Conservation (phyloP, 192 early-diverging fungal species). For the Dissophora ornata region DNA sequence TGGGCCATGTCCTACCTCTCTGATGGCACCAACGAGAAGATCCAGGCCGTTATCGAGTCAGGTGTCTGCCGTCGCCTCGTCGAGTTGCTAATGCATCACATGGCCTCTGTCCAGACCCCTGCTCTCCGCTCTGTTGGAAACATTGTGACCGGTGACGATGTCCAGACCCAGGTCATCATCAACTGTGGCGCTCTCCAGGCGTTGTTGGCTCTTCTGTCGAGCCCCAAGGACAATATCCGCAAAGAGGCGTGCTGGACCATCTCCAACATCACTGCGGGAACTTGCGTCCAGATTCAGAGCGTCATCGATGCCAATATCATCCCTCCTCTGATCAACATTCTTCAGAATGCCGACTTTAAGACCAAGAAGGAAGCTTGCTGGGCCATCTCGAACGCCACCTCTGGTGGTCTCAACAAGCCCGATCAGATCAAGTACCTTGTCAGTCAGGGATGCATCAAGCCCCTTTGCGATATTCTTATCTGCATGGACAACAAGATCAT, state of each 20-base stretch:
- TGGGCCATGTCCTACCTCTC: constrained; percentile 99
- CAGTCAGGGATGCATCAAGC: constrained; percentile 91
- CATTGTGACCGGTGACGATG: constrained; percentile 98
- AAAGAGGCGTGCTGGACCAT: constrained; percentile 99
- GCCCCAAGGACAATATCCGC: constrained; percentile 93
- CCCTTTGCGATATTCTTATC: constrained; percentile 92
- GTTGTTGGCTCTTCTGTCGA: constrained; percentile 83
- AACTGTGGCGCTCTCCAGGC: constrained; percentile 89
- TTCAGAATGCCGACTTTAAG: constrained; percentile 94
- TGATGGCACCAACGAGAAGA: constrained; percentile 97
- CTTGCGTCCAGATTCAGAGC: constrained; percentile 90
- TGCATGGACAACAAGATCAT: constrained; percentile 96
- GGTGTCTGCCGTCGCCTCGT: constrained; percentile 95
- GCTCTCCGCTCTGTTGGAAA: constrained; percentile 97
- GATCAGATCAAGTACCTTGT: constrained; percentile 97
- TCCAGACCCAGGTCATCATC: constrained; percentile 96
- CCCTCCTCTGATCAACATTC: constrained; percentile 88
- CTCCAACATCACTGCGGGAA: constrained; percentile 98
- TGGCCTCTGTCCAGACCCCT: constrained; percentile 93
- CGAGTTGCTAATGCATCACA: constrained; percentile 90
- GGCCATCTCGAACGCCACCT: constrained; percentile 98
- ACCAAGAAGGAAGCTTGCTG: constrained; percentile 99
- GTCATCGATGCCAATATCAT: constrained; percentile 96
- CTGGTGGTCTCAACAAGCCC: constrained; percentile 90
- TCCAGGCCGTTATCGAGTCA: constrained; percentile 96